Percentiles rank a stretch among this genome's conserved stretches.
These are phyloP conservation scores for Tubosaeta sp. DNA, from an alignment of 768 basidiomycete species.

Conservation along the genomic window DNA sequence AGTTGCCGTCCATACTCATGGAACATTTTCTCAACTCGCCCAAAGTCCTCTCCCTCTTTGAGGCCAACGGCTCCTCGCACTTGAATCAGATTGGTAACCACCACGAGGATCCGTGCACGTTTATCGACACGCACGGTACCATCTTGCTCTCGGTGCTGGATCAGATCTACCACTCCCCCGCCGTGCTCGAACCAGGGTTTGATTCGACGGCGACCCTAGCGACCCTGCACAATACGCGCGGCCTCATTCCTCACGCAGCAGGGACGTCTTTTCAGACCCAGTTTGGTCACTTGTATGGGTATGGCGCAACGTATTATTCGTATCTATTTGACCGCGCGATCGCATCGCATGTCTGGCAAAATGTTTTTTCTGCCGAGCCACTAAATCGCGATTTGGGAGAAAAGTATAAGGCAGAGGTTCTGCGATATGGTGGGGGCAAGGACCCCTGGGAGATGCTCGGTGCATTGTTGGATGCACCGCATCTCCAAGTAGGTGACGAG, in stretches of 20 bases:
- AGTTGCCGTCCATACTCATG: constrained; percentile 97
- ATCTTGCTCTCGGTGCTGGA: constrained; percentile 88
- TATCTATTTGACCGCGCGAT: constrained; percentile 97
- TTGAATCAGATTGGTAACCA: constrained; percentile 54
- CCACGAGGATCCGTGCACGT: constrained; percentile 70
- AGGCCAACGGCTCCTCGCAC: constrained; percentile 44
- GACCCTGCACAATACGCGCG: constrained; percentile 59
- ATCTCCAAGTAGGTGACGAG: constrained; percentile 67
- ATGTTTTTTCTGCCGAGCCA: constrained; percentile 66
- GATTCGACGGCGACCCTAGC: constrained; percentile 69
- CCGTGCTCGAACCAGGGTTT: constrained; percentile 51
- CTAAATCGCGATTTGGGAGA: constrained; percentile 75
- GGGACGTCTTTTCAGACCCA: constrained; percentile 94
- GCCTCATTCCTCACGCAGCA: constrained; percentile 76
- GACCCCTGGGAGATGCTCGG: constrained; percentile 96
- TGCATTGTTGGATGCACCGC: constrained; percentile 56
- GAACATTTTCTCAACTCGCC: constrained; percentile 93
- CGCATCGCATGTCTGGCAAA: constrained; percentile 84
- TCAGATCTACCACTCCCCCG: constrained; percentile 82
- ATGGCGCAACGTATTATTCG: constrained; percentile 97
- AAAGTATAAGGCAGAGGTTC: constrained; percentile 68
- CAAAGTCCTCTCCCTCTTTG: constrained; percentile 75
- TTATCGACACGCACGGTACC: constrained; percentile 87
- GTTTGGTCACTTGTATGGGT: constrained; percentile 93
- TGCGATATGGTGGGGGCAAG: constrained; percentile 81